These are phyloP conservation scores for Sugiyamaella floridensis DNA, from an alignment of 805 yeast species.

Conservation along the genomic window DNA sequence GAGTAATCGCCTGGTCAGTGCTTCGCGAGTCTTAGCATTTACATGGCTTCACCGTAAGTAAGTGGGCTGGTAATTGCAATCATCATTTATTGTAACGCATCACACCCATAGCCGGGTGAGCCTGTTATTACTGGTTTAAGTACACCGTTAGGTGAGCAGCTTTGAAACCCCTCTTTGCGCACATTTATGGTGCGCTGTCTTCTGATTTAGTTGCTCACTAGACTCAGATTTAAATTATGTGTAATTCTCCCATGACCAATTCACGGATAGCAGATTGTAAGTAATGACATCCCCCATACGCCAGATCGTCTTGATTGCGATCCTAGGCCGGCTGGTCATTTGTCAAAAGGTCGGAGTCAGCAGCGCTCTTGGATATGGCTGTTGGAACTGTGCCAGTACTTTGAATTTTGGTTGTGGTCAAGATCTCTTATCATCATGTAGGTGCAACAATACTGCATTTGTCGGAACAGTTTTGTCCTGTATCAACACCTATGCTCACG, in stretches of 20 bases:
- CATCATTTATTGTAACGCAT: not conserved
- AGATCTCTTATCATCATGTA: slow-evolving; percentile 18
- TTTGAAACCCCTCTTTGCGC: not conserved
- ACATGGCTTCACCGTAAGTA: not conserved
- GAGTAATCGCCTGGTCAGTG: not conserved
- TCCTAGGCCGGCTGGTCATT: not conserved
- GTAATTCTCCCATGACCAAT: not conserved
- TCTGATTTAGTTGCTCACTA: not conserved
- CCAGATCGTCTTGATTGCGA: not conserved
- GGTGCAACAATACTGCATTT: slow-evolving; percentile 25
- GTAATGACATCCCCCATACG: not conserved
- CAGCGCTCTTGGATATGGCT: slow-evolving; percentile 26
- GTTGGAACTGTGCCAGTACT: slow-evolving; percentile 28
- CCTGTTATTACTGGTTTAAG: not conserved
- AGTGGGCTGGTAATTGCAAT: not conserved
- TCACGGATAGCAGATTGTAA: not conserved
- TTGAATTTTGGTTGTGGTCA: slow-evolving; percentile 27
- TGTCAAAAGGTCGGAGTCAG: slow-evolving; percentile 30
- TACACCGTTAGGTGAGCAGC: not conserved
- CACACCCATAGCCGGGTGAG: not conserved
- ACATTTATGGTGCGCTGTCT: not conserved
- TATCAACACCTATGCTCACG: slow-evolving; percentile 20
- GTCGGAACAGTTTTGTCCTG: slow-evolving; percentile 28
- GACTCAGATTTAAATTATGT: not conserved
- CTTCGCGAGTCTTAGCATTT: not conserved